Conservation (phyloP, 495 filamentous ascomycete genomes). For the Penicillium robsamsonii region DNA sequence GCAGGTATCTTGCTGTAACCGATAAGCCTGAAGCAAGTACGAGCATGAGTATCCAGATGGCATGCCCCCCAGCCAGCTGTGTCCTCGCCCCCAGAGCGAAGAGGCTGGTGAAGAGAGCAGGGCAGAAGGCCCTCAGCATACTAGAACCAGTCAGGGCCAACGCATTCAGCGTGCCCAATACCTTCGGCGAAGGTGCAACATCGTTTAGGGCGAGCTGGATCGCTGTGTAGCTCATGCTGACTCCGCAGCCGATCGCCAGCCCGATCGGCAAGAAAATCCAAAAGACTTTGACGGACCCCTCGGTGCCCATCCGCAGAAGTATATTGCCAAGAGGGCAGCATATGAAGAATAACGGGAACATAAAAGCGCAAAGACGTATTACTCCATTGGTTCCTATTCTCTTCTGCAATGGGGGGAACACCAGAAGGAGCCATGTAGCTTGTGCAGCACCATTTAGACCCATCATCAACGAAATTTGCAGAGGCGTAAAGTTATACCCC, state of each 20-base stretch:
- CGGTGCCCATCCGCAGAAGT: slow-evolving; percentile 43
- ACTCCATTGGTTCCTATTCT: slow-evolving; percentile 60
- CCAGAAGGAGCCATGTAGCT: slow-evolving; percentile 60
- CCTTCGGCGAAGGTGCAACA: slow-evolving; percentile 55
- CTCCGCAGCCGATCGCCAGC: slow-evolving; percentile 52
- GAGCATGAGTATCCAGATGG: slow-evolving; percentile 63
- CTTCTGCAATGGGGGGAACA: slow-evolving; percentile 60
- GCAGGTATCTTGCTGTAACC: slow-evolving; percentile 43
- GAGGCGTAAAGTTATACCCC: slow-evolving; percentile 57
- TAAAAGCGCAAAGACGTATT: slow-evolving; percentile 49
- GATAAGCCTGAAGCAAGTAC: slow-evolving; percentile 46
- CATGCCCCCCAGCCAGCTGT: slow-evolving; percentile 56
- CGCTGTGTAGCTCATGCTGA: slow-evolving; percentile 67
- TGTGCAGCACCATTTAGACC: slow-evolving; percentile 58
- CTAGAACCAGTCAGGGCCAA: slow-evolving; percentile 55
- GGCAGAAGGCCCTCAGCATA: slow-evolving; percentile 55
- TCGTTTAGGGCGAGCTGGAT: slow-evolving; percentile 69
- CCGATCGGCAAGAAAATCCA: slow-evolving; percentile 50
- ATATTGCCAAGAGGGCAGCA: slow-evolving; percentile 49
- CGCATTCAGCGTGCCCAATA: slow-evolving; percentile 64
- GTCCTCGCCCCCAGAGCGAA: slow-evolving; percentile 59
- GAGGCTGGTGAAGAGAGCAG: slow-evolving; percentile 58
- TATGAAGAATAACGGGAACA: slow-evolving; percentile 59
- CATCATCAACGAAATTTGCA: slow-evolving; percentile 59
- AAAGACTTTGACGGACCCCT: slow-evolving; percentile 39